phyloP scores from a whole-genome alignment of 352 stramenopile genomes.

The Aphanomyces astaci region DNA sequence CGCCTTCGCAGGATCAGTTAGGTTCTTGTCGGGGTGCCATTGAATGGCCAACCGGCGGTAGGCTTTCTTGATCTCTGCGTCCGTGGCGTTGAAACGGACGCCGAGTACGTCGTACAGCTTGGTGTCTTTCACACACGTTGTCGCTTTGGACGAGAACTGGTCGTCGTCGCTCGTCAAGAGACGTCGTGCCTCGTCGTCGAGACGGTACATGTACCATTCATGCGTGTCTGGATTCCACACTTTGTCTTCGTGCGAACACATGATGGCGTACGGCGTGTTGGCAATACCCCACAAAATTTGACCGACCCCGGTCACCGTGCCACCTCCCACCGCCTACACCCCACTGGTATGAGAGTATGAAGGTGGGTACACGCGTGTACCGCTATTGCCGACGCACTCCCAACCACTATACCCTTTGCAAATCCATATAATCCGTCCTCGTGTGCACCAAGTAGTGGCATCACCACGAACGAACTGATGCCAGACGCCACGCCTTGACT shows the following conservation, averaged over 20 bases:
- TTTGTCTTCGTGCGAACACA: slow-evolving; percentile 35
- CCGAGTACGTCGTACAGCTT: slow-evolving; percentile 28
- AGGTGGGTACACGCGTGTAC: background rate
- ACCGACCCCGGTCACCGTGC: slow-evolving; percentile 20
- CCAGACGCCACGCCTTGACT: slow-evolving; percentile 57
- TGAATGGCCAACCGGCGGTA: slow-evolving; percentile 55
- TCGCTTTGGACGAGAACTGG: background rate
- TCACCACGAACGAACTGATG: slow-evolving; percentile 45
- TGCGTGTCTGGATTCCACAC: slow-evolving; percentile 60
- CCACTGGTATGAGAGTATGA: background rate
- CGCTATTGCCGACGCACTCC: slow-evolving; percentile 10
- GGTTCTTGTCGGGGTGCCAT: slow-evolving; percentile 70
- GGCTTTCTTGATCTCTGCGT: slow-evolving; percentile 45
- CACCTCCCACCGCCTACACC: slow-evolving; percentile 22
- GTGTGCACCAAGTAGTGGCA: slow-evolving; percentile 60
- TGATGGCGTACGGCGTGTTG: slow-evolving; percentile 26
- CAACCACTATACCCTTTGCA: slow-evolving; percentile 32
- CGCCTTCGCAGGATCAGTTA: slow-evolving; percentile 37
- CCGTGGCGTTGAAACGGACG: slow-evolving; percentile 31
- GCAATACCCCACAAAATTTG: slow-evolving; percentile 24
- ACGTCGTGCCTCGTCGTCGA: slow-evolving; percentile 34
- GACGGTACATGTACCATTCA: slow-evolving; percentile 45
- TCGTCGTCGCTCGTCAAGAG: slow-evolving; percentile 30
- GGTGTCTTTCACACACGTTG: background rate
- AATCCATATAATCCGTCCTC: slow-evolving; percentile 51